phyloP scores from a whole-genome alignment of 164 flowering plant genomes.

The Pachysandra terminalis region DNA sequence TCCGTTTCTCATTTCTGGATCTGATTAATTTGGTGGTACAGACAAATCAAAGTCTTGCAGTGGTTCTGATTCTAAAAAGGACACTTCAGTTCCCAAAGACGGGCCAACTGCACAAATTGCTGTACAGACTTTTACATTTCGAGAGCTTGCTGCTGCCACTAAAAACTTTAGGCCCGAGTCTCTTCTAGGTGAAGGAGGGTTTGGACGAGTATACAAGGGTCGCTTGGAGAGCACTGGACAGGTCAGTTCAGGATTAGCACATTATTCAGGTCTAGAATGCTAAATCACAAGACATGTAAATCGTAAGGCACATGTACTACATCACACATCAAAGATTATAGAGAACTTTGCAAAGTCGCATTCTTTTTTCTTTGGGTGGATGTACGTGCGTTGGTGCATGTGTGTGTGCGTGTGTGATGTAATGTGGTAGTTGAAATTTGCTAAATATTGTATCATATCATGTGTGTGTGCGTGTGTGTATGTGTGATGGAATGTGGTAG shows the following conservation, averaged over 20 bases:
- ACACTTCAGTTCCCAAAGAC: constrained; percentile 44
- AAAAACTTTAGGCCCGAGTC: constrained; percentile 76
- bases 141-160: too few relatives aligned
- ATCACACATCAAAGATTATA: not conserved
- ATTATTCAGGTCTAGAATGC: too few relatives aligned
- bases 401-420: too few relatives aligned
- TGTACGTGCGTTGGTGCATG: too few relatives aligned
- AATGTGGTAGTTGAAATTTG: too few relatives aligned
- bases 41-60: constrained; percentile 56
- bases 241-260: constrained; percentile 30
- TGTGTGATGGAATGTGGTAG: too few relatives aligned
- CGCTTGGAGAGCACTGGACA: constrained; percentile 76
- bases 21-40: constrained; percentile 23
- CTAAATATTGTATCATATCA: too few relatives aligned
- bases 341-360: too few relatives aligned
- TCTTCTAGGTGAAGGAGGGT: constrained; percentile 90
- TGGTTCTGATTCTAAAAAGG: constrained; percentile 62
- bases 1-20: too few relatives aligned
- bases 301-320: not conserved
- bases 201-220: constrained; percentile 91
- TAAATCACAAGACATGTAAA: not conserved
- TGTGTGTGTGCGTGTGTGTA: too few relatives aligned
- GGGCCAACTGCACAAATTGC: constrained; percentile 65
- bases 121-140: constrained; percentile 79
- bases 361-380: too few relatives aligned